Base-by-base conservation (phyloP, 2,329 filamentous ascomycete genomes). In the Zymoseptoria crescenta region DNA sequence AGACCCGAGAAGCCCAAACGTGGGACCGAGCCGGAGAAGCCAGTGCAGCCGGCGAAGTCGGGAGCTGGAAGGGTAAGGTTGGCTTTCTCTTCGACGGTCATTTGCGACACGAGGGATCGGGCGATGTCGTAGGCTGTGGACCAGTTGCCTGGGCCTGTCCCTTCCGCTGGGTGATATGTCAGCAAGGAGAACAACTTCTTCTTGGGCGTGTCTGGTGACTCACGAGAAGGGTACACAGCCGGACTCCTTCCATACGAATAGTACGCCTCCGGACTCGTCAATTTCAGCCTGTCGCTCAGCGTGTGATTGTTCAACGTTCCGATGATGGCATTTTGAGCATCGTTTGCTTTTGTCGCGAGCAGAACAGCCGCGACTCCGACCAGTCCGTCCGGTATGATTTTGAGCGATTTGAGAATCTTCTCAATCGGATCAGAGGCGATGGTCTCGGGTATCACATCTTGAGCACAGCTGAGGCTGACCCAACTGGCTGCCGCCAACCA, bases 11-110 rank as follows among this genome's bases (percentile, higher is more conserved):
- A 76, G 13, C 72, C 72, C 4, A 77, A 68, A 5, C 74, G 65
- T 9, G 67, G 61, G 9, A 76, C 73, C 10, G 72, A 67, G 6
- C 68, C 69, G 10, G 74, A 73, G 67, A 91, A 89, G 29, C 88
- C 76, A 35, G 86, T 68, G 56, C 75, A 77, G 20, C 69, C 67
- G 21, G 59, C 60, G 8, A 27, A 58, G 24, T 61, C 57, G 16
- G 45, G 53, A 4, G 55, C 56, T 8, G 62, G 62, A 10, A 71
- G 72, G 2, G 75, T 74, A 41, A 77, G 74, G 52, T 70, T 71
- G 35, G 74, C 67, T 65, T 77, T 77, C 45, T 77, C 75, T 49
- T 65, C 62, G 28, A 69, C 61, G 8, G 72, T 74, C 56, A 77
- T 68, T 56, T 74, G 71, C 4, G 71, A 68, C 3, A 77, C 68